Evolutionary conservation across 345 rosid species (phyloP), one percentile per base, ranked within the genome.

Genomic region (Orychophragmus violaceus): DNA sequence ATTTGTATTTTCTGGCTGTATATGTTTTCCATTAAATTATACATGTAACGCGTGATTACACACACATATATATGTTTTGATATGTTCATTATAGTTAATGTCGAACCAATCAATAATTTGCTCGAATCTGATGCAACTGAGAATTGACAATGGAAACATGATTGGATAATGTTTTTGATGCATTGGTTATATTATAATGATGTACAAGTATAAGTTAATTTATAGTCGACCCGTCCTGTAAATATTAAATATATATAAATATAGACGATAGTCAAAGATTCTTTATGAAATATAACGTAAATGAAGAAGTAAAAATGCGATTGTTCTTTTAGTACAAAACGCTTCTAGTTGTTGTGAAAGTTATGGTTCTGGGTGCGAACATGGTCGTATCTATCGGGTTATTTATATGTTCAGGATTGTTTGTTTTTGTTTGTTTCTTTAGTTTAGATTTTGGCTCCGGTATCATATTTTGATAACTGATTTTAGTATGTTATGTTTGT

Each of bases 71-170:
- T 1, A 60, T 51, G 42, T 55, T 72, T 65, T 65, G 66, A 65
- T 49, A 29, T 58, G 37, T 71, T 72, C 76, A 50, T 50, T 59
- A 58, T 65, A 17, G 11, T 14, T 72, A 72, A 49, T 65, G 66
- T 65, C 60, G 61, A 72, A 49, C 67, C 14, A 50, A 65, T 59
- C 76, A 72, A 72, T 72, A 72, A 72, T 65, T 49, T 22, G 66
- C 41, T 72, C 71, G 62, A 66, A 66, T 65, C 61, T 72, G 77
- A 72, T 72, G 71, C 67, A 50, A 42, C 9, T 39, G 29, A 51
- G 61, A 66, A 65, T 65, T 72, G 67, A 66, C 67, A 65, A 58
- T 59, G 61, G 46, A 59, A 58, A 59, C 67, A 65, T 72, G 67
- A 59, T 65, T 72, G 62, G 71, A 72, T 72, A 72, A 72, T 66